Evolutionary conservation across 148 eudicot genomes (phyloP), one percentile per base, ranked within the genome.

Genomic region (Chenopodium berlandieri): DNA sequence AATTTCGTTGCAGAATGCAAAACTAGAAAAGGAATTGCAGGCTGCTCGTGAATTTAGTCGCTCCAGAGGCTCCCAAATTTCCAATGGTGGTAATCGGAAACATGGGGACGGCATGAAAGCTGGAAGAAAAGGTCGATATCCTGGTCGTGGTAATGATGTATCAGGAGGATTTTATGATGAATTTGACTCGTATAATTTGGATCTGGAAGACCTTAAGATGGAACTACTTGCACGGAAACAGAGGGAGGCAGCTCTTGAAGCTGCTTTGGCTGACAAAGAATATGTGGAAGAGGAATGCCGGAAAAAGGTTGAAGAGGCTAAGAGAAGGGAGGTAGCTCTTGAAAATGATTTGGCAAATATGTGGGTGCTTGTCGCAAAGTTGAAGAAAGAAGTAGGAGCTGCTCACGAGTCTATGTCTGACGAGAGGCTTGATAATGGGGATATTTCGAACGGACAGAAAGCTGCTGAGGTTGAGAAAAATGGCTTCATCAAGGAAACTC

Each of bases 301-400:
- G 85, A 94, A 88, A 84, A 94, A 87, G 86, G 84, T 84, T 80
- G 98, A 92, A 81, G 99, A 94, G 84, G 91, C 93, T 52, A 94
- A 90, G 92, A 92, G 82, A 82, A 88, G 90, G 62, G 98, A 96
- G 87, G 86, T 91, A 23, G 86, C 93, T 78, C 85, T 96, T 75
- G 99, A 96, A 87, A 96, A 92, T 80, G 99, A 96, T 89, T 84
- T 96, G 75, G 98, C 99, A 54, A 94, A 96, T 79, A 96, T 94
- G 98, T 96, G 99, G 99, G 94, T 94, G 83, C 95, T 96, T 83
- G 99, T 96, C 76, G 98, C 99, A 73, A 94, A 91, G 90, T 83
- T 96, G 85, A 96, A 94, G 90, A 94, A 91, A 86, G 98, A 94
- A 46, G 91, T 82, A 50, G 88, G 85, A 69, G 83, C 79, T 32